Conservation (phyloP, 371 early-diverging fungal genomes). For the Entomophthora muscae region DNA sequence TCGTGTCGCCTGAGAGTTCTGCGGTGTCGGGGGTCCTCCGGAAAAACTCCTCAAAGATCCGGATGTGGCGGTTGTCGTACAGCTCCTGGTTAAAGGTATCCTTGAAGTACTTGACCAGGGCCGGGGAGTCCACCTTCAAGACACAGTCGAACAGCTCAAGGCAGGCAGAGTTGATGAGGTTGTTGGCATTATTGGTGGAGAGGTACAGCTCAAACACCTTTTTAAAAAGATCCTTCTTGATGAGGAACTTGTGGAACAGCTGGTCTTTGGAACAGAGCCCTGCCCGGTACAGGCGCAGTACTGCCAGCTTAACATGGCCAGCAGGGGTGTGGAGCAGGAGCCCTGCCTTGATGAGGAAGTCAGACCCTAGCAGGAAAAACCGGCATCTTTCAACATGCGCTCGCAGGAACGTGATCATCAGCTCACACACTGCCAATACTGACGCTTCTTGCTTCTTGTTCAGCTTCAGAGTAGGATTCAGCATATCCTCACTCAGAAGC, state of each 20-base stretch:
- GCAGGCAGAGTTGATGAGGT: neutral
- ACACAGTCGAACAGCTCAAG: neutral
- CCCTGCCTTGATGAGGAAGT: neutral
- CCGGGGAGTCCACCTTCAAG: neutral
- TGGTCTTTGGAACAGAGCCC: neutral
- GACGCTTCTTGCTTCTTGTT: neutral
- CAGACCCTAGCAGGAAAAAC: neutral
- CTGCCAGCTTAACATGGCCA: constrained; percentile 3
- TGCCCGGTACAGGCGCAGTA: neutral
- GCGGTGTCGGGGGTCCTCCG: neutral
- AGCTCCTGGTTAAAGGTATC: neutral
- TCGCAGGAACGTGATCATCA: neutral
- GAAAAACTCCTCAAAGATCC: neutral
- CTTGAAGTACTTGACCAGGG: neutral
- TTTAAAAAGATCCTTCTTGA: neutral
- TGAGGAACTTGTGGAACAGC: neutral
- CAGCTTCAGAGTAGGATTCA: neutral
- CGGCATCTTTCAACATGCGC: neutral
- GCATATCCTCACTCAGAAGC: neutral
- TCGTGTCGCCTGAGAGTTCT: neutral
- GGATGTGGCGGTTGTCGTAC: neutral
- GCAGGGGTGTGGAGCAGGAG: neutral
- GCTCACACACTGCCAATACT: neutral
- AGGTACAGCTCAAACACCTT: neutral
- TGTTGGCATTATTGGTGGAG: constrained; percentile 1